A percentile compares a stretch with the other conserved stretches of the same genome.
These are phyloP conservation scores for Galerina marginata DNA, from an alignment of 768 basidiomycete genomes.

Conservation along the genomic window DNA sequence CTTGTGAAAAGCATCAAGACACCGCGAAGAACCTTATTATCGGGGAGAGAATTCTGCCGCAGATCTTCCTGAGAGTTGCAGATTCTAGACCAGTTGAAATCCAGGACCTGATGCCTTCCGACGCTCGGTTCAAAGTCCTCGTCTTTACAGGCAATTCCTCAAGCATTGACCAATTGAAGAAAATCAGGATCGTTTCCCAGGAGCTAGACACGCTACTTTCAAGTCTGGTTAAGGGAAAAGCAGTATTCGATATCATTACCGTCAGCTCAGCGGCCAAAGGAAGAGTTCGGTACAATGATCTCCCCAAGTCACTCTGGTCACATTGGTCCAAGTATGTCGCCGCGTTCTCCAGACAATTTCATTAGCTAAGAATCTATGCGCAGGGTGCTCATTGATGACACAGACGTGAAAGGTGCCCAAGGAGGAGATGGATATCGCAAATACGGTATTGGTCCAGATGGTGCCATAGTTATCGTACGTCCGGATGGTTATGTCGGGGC, in stretches of 20 bases:
- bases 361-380: not conserved
- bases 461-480: slow-evolving; percentile 61
- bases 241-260: slow-evolving; percentile 47
- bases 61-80: slow-evolving; percentile 52
- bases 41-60: slow-evolving; percentile 59
- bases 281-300: slow-evolving; percentile 46
- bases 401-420: slow-evolving; percentile 43
- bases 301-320: slow-evolving; percentile 51
- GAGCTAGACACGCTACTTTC: slow-evolving; percentile 38
- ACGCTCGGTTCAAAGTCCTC: slow-evolving; percentile 62
- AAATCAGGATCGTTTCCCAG: slow-evolving; percentile 36
- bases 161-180: slow-evolving; percentile 31
- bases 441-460: slow-evolving; percentile 53
- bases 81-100: slow-evolving; percentile 57
- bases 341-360: not conserved
- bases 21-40: slow-evolving; percentile 47
- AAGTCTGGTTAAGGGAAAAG: slow-evolving; percentile 31
- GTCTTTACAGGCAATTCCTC: slow-evolving; percentile 56
- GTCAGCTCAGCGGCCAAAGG: slow-evolving; percentile 44
- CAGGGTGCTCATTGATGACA: slow-evolving; percentile 68
- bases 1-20: slow-evolving; percentile 40
- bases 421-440: slow-evolving; percentile 62
- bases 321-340: slow-evolving; percentile 65
- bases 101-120: slow-evolving; percentile 57
- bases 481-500: slow-evolving; percentile 72